These are phyloP conservation scores for Candida jianshihensis DNA, from an alignment of 805 yeast genomes.

Conservation along the genomic window DNA sequence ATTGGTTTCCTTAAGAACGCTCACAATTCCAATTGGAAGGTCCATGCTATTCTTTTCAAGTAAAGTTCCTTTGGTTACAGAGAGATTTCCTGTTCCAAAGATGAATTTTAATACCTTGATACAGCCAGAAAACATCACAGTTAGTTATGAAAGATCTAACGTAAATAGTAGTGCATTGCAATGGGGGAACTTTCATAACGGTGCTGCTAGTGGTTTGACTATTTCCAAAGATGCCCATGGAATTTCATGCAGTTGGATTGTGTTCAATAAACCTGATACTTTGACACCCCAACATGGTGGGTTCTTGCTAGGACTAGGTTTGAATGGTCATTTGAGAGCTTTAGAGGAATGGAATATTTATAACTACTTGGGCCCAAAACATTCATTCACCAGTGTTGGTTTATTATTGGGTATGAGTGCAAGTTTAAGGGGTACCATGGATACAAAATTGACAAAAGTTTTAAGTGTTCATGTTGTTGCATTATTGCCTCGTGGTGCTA, in stretches of 20 bases:
- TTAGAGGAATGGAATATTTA: constrained; percentile 96
- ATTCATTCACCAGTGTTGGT: constrained; percentile 78
- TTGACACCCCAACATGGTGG: constrained; percentile 89
- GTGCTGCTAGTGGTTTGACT: constrained; percentile 80
- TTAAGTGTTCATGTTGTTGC: constrained; percentile 91
- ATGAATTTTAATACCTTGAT: constrained; percentile 63
- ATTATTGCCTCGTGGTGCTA: constrained; percentile 82
- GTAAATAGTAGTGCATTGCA: constrained; percentile 43
- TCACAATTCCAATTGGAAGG: constrained; percentile 72
- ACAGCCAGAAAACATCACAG: constrained; percentile 58
- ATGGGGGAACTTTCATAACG: constrained; percentile 92
- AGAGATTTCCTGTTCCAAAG: constrained; percentile 72
- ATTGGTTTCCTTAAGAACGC: constrained; percentile 60
- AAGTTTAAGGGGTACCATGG: constrained; percentile 75
- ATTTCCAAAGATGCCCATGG: constrained; percentile 63
- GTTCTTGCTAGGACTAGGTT: constrained; percentile 82
- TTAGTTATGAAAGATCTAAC: constrained; percentile 48
- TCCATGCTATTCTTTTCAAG: constrained; percentile 67
- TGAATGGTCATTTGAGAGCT: constrained; percentile 77
- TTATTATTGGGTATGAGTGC: constrained; percentile 90
- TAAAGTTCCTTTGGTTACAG: constrained; percentile 74
- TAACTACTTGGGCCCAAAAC: constrained; percentile 87
- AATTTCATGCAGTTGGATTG: constrained; percentile 86
- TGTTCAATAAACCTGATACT: constrained; percentile 68
- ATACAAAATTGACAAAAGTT: constrained; percentile 81